phyloP scores from a whole-genome alignment of 495 filamentous ascomycete species.

The Margaritispora aquatica region DNA sequence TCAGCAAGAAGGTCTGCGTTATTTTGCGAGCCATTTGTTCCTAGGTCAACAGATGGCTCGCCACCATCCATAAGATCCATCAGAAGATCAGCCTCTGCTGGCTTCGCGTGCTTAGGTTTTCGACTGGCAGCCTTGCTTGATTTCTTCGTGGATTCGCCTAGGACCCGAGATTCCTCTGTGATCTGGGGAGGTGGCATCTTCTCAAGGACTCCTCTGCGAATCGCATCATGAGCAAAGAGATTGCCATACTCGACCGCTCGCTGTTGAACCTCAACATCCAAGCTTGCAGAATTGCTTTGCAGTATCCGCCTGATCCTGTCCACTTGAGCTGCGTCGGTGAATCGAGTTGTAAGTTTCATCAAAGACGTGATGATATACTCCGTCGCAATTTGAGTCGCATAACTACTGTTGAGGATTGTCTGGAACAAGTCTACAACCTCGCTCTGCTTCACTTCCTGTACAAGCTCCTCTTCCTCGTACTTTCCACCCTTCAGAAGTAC shows the following conservation, averaged over 20 bases:
- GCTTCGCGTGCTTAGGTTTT: constrained; percentile 72
- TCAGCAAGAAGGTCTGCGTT: constrained; percentile 85
- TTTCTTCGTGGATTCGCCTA: constrained; percentile 84
- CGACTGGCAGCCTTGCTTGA: constrained; percentile 64
- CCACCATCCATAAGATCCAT: constrained; percentile 88
- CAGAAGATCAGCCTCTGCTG: constrained; percentile 83
- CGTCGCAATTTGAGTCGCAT: constrained; percentile 78
- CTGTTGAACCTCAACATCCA: constrained; percentile 95
- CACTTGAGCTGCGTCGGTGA: constrained; percentile 74
- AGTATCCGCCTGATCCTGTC: constrained; percentile 78
- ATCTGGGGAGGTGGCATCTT: constrained; percentile 98
- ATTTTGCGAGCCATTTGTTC: constrained; percentile 57
- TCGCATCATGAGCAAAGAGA: constrained; percentile 81
- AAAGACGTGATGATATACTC: constrained; percentile 94
- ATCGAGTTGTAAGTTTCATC: constrained; percentile 90
- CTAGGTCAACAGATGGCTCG: constrained; percentile 39
- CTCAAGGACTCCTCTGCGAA: constrained; percentile 85
- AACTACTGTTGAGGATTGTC: constrained; percentile 88
- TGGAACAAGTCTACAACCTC: constrained; percentile 88
- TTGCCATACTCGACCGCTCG: constrained; percentile 92
- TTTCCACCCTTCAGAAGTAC: constrained; percentile 78
- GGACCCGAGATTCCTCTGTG: constrained; percentile 81
- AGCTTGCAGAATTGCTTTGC: constrained; percentile 64
- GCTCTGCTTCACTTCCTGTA: constrained; percentile 80
- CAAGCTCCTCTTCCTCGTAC: constrained; percentile 92